Evolutionary conservation across 2,329 filamentous ascomycete genomes (phyloP).

Genomic region (Davidsoniella neocaledoniae): DNA sequence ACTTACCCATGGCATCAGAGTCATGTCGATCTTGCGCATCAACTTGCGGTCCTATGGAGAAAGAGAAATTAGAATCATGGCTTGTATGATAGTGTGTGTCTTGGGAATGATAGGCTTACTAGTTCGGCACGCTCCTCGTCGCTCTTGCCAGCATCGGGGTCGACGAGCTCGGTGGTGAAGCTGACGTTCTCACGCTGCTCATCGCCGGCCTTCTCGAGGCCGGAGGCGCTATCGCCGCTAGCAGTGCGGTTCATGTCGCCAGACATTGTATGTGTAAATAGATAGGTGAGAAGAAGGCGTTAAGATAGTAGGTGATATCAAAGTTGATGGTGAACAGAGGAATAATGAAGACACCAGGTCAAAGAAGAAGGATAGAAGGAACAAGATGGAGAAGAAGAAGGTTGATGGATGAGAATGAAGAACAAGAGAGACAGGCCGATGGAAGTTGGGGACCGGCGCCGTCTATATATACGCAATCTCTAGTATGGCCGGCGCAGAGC

Average conservation of each 20-base stretch:
- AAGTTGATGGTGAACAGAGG: not conserved
- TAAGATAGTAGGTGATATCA: too few relatives aligned
- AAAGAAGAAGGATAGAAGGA: not conserved
- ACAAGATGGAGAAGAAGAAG: not conserved
- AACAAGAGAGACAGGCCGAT: too few relatives aligned
- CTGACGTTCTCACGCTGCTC: conserved; percentile 3
- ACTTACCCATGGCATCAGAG: conserved; percentile 41
- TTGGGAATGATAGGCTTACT: conserved; percentile 26
- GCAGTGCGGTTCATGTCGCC: conserved; percentile 5
- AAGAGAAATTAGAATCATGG: not conserved
- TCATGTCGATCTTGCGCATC: conserved; percentile 43
- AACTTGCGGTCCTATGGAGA: conserved; percentile 39
- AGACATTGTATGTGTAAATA: conserved; percentile 1
- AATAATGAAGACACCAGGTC: not conserved
- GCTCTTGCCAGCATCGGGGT: conserved; percentile 44
- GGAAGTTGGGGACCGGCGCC: too few relatives aligned
- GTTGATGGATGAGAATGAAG: too few relatives aligned
- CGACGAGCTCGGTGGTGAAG: conserved; percentile 11
- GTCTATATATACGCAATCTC: too few relatives aligned
- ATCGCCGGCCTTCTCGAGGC: conserved; percentile 7
- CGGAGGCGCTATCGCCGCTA: conserved; percentile 8
- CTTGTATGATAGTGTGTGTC: not conserved
- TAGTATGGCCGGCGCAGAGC: too few relatives aligned
- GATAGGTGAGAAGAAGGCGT: not conserved
- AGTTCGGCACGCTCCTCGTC: conserved; percentile 43